Evolutionary conservation across 2,329 filamentous ascomycete species (phyloP).

Genomic region (Aureobasidium musti): DNA sequence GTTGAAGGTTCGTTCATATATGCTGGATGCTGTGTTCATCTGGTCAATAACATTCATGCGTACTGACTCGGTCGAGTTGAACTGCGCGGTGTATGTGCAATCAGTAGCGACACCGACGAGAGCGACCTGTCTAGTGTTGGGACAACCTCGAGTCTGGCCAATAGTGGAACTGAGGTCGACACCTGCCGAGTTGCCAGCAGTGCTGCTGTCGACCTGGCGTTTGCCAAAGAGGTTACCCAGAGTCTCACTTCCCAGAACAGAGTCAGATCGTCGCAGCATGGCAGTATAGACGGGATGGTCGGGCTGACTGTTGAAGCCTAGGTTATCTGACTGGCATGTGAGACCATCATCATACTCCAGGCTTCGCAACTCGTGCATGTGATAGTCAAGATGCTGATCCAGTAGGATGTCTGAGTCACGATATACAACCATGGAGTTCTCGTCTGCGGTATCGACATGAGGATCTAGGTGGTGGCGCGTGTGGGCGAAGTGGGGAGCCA

Average conservation of each 20-base stretch:
- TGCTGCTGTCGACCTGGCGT: conserved; percentile 66
- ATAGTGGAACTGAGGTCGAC: conserved; percentile 78
- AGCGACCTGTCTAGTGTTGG: conserved; percentile 85
- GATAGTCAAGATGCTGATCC: conserved; percentile 39
- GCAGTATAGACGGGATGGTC: conserved; percentile 65
- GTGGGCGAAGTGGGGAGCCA: conserved; percentile 69
- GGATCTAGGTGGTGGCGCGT: conserved; percentile 75
- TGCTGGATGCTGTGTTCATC: conserved; percentile 81
- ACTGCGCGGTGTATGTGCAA: conserved; percentile 78
- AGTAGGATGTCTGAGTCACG: conserved; percentile 78
- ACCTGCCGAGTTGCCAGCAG: conserved; percentile 73
- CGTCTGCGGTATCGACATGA: conserved; percentile 53
- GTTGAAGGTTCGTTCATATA: conserved; percentile 92
- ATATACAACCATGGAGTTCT: conserved; percentile 85
- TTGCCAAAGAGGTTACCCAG: conserved; percentile 69
- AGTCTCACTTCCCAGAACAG: conserved; percentile 62
- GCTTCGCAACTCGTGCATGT: conserved; percentile 62
- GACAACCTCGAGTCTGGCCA: conserved; percentile 81
- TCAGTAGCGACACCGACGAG: conserved; percentile 90
- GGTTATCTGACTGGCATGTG: conserved; percentile 70
- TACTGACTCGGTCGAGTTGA: conserved; percentile 65
- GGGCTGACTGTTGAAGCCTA: conserved; percentile 75
- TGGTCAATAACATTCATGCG: conserved; percentile 75
- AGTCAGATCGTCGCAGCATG: conserved; percentile 57
- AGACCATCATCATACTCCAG: conserved; percentile 29